A percentile compares a stretch with the other conserved stretches of the same genome.
phyloP scores from a whole-genome alignment of 768 basidiomycete genomes.

The Imleria badia region DNA sequence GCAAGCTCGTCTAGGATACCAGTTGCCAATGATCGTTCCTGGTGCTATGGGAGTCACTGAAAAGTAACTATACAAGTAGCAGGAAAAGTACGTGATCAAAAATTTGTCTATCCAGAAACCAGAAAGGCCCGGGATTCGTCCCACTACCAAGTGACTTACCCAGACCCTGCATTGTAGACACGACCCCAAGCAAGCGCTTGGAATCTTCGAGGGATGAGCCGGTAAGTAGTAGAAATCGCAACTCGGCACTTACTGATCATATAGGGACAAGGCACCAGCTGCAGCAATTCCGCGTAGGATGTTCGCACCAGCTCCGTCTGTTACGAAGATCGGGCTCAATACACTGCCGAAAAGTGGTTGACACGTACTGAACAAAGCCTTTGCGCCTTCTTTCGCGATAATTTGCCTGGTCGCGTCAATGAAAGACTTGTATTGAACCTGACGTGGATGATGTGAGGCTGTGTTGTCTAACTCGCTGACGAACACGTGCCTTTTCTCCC shows the following conservation, averaged over 20 bases:
- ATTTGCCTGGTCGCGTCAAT: conserved; percentile 42
- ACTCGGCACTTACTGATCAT: conserved; percentile 47
- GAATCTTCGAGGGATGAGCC: conserved; percentile 29
- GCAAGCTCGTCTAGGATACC: not conserved
- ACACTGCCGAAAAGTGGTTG: not conserved
- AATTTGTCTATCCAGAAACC: not conserved
- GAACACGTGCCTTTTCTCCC: conserved; percentile 31
- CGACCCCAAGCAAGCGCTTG: conserved; percentile 56
- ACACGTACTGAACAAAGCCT: conserved; percentile 37
- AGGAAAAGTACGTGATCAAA: not conserved
- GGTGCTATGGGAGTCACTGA: not conserved
- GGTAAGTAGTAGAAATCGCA: not conserved
- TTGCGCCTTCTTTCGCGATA: conserved; percentile 39
- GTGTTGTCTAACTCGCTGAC: not conserved
- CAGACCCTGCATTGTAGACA: conserved; percentile 50
- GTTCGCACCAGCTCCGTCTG: conserved; percentile 62
- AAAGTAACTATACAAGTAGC: not conserved
- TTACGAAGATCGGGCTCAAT: conserved; percentile 10
- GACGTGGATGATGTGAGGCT: not conserved
- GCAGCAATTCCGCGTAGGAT: conserved; percentile 51
- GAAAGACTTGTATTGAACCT: conserved; percentile 41
- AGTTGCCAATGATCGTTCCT: not conserved
- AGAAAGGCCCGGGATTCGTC: not conserved
- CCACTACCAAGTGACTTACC: conserved; percentile 3
- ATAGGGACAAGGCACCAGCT: conserved; percentile 58